Evolutionary conservation across 345 rosid genomes (phyloP).

Genomic region (Salix viminalis): DNA sequence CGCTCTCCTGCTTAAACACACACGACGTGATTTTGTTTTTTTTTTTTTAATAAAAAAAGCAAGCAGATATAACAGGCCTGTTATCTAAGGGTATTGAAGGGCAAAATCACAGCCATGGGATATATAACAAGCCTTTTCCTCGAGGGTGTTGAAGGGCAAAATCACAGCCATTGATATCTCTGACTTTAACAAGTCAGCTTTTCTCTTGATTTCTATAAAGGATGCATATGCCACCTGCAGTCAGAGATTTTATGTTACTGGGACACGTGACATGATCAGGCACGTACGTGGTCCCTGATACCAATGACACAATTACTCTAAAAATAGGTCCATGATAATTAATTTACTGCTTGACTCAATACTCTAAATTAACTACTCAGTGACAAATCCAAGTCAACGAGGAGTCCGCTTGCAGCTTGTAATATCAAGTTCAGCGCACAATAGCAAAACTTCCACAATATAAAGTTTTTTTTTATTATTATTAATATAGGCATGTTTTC

Average conservation of each 20-base stretch:
- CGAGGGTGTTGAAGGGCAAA: not conserved
- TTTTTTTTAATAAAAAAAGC: not conserved
- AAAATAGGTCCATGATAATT: not conserved
- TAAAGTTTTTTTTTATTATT: too few relatives aligned
- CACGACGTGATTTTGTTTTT: not conserved
- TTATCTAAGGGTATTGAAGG: not conserved
- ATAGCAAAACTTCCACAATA: not conserved
- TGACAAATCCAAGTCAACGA: not conserved
- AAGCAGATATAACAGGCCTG: not conserved
- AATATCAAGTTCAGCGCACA: slow-evolving; percentile 1
- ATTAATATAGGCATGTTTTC: too few relatives aligned
- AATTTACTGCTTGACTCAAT: not conserved
- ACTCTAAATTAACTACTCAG: too few relatives aligned
- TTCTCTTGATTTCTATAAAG: not conserved
- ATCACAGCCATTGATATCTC: slow-evolving; percentile 8
- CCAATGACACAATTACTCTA: too few relatives aligned
- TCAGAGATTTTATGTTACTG: not conserved
- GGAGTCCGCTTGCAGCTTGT: not conserved
- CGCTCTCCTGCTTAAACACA: too few relatives aligned
- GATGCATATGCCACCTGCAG: not conserved
- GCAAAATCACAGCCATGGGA: slow-evolving; percentile 15
- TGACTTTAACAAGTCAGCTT: not conserved
- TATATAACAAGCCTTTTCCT: not conserved
- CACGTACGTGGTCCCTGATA: not conserved
- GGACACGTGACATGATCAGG: not conserved